A percentile compares a stretch with the other conserved stretches of the same genome.
These are phyloP conservation scores for Juglanconis sp. DNA, from an alignment of 2,329 filamentous ascomycete genomes.

Conservation along the genomic window DNA sequence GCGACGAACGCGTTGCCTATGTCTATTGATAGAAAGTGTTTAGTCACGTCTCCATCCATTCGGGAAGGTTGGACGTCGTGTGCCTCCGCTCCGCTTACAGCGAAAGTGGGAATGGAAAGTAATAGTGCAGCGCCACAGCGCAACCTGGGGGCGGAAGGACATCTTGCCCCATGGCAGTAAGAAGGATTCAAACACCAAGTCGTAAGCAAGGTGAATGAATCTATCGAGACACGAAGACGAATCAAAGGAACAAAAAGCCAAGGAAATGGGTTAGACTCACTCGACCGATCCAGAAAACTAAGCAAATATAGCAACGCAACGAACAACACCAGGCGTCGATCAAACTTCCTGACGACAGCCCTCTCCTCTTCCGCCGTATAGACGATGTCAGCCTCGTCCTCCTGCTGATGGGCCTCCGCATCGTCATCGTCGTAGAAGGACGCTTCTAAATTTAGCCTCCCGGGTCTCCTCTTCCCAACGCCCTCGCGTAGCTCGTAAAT, in stretches of 20 bases:
- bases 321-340: conserved; percentile 74
- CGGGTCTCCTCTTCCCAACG: conserved; percentile 8
- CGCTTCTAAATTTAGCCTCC: not conserved
- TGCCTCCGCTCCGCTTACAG: too few relatives aligned
- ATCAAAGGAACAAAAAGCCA: conserved; percentile 25
- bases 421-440: not conserved
- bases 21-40: conserved; percentile 35
- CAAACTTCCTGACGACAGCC: conserved; percentile 70
- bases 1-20: conserved; percentile 63
- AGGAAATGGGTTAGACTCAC: conserved; percentile 38
- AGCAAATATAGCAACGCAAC: conserved; percentile 80
- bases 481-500: conserved; percentile 22
- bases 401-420: not conserved
- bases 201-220: not conserved
- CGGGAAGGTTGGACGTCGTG: not conserved
- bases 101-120: too few relatives aligned
- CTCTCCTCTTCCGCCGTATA: conserved; percentile 68
- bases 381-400: conserved; percentile 26
- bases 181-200: not conserved
- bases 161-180: not conserved
- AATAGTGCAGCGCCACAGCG: not conserved
- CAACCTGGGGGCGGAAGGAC: too few relatives aligned
- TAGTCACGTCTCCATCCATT: not conserved
- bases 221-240: not conserved
- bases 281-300: conserved; percentile 81